Percentiles rank a stretch among this genome's conserved stretches.
Evolutionary conservation across 495 filamentous ascomycete species (phyloP).

Genomic region (Pseudoneurospora amorphoporcata): DNA sequence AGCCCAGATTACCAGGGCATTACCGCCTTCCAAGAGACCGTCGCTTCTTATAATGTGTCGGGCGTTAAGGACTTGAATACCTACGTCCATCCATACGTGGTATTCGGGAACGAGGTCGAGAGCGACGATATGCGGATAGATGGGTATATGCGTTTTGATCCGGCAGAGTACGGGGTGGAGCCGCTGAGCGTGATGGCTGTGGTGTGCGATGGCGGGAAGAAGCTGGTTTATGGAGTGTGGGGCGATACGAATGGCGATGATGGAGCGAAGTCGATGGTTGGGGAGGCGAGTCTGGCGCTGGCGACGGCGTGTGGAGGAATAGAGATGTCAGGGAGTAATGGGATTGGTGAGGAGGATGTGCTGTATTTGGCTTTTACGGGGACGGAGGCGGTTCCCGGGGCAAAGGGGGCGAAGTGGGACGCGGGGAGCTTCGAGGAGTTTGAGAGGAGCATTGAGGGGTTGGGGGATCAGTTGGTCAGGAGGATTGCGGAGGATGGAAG

Average conservation of each 20-base stretch:
- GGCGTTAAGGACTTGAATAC: slow-evolving; percentile 48
- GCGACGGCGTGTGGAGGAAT: slow-evolving; percentile 45
- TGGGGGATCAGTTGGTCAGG: slow-evolving; percentile 34
- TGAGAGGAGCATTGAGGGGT: slow-evolving; percentile 35
- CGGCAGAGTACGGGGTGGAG: slow-evolving; percentile 38
- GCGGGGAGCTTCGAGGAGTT: slow-evolving; percentile 33
- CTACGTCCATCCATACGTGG: slow-evolving; percentile 54
- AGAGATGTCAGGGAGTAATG: slow-evolving; percentile 36
- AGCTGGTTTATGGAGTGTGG: slow-evolving; percentile 57
- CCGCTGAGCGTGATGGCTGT: slow-evolving; percentile 55
- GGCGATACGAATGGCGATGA: slow-evolving; percentile 52
- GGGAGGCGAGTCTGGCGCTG: slow-evolving; percentile 48
- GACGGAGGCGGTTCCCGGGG: slow-evolving; percentile 36
- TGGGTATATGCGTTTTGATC: slow-evolving; percentile 39
- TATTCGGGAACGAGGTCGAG: slow-evolving; percentile 48
- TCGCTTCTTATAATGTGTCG: slow-evolving; percentile 22
- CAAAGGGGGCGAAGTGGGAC: slow-evolving; percentile 38
- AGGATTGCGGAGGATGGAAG: background rate
- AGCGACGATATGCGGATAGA: background rate
- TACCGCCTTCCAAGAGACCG: slow-evolving; percentile 43
- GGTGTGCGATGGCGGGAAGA: slow-evolving; percentile 40
- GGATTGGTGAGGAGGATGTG: slow-evolving; percentile 38
- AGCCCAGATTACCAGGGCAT: slow-evolving; percentile 40
- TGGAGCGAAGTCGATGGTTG: slow-evolving; percentile 33
- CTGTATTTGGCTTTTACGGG: slow-evolving; percentile 48